Base-by-base conservation (phyloP, 2,329 filamentous ascomycete species). In the Chalaropsis thielavioides region DNA sequence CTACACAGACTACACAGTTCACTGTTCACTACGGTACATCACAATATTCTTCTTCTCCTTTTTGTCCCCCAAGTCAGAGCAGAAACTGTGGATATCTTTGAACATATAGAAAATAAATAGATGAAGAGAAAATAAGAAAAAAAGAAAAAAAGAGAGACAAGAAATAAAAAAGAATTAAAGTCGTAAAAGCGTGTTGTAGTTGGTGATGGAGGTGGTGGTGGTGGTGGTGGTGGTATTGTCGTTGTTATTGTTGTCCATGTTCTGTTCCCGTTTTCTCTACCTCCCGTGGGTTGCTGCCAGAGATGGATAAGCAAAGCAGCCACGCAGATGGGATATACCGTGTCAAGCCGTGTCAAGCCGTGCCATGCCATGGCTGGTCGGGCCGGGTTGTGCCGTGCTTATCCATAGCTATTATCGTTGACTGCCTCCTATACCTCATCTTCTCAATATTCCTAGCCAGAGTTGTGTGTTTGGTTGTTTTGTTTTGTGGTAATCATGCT, bases 11-110 rank as follows among this genome's bases (percentile, higher is more conserved):
- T n/a, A n/a, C n/a, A n/a, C n/a, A n/a, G n/a, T n/a, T n/a, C n/a
- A n/a, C n/a, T n/a, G n/a, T n/a, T n/a, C n/a, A n/a, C n/a, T n/a
- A n/a, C n/a, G n/a, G n/a, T n/a, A 54, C 19, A 24, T 11, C 13
- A 24, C 3, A 24, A 35, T 59, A 5, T 27, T 11, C 31, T 35
- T 35, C 0, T 59, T 24, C n/a, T 10, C 31, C 54, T 19, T 59
- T 58, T 35, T 38, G 17, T 27, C 11, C 54, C 31, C n/a, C n/a
- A n/a, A n/a, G n/a, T 41, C 17, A 24, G 35, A 44, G 22, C 59
- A n/a, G 24, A 54, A 54, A 54, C 49, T 54, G 49, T 54, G 49
- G 49, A 54, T 54, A 54, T 54, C 49, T 54, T 54, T 54, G 24
- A 54, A 43, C 19, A 61, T 54, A 31, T 11, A 46, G 15, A 22